Base-by-base conservation (phyloP, 345 rosid species). In the Boechera divaricarpa region DNA sequence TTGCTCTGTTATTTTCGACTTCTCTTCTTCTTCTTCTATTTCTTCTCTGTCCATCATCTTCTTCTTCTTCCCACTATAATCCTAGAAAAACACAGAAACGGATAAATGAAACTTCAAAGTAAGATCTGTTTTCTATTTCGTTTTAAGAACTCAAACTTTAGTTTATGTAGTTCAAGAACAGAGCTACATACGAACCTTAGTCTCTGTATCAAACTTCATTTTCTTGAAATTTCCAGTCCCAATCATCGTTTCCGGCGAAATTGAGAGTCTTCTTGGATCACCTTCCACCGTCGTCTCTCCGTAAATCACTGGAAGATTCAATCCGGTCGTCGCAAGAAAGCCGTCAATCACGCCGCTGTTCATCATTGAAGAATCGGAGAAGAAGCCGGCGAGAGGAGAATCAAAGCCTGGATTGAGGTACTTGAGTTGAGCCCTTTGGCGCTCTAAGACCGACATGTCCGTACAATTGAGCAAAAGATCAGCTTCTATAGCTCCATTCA, bases 381-480 rank as follows among this genome's bases (percentile, higher is more conserved):
- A 80, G 51, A 85, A 47, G 60, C 83, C 90, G 18, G 83, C 29
- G 72, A 80, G 82, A 77, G 67, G 58, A 24, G 66, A 32, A 42
- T 53, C 66, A 8, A 69, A 59, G 31, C 57, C 78, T 1, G 82
- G 83, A 12, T 82, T 81, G 26, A 83, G 84, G 82, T 86, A 78
- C 64, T 80, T 79, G 62, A 79, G 66, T 38, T 76, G 73, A 71
- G 83, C 84, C 38, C 82, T 79, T 77, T 90, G 96, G 54, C 94
- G 77, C 57, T 91, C 96, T 29, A 89, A 82, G 63, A 86, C 90
- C 1, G 91, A 87, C 87, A 82, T 71, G 80, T 86, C 89, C 3
- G 87, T 41, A 70, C 72, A 81, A 8, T 88, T 65, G 76, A 47
- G 42, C 0, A 78, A 42, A 72, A 53, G 28, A 26, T 79, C 65